Conservation (phyloP, 2,329 filamentous ascomycete genomes). For the Fusarium nisikadoi region DNA sequence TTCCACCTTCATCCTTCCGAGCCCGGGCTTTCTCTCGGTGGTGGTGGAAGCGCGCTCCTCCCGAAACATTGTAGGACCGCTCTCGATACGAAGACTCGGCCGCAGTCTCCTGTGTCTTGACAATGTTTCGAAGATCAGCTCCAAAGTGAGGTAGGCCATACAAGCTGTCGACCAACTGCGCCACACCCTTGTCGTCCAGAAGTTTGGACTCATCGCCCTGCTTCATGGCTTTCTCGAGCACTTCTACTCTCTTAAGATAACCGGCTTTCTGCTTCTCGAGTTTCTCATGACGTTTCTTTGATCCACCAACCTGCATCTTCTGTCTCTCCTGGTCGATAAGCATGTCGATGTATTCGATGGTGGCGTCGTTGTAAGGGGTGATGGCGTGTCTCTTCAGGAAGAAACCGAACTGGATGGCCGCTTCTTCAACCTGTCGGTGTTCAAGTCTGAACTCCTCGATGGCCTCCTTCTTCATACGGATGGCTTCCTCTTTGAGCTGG, state of each 20-base stretch:
- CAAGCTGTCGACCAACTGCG: neutral
- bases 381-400: constrained; percentile 11
- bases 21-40: neutral
- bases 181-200: neutral
- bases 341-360: constrained; percentile 14
- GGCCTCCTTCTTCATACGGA: neutral
- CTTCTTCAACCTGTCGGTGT: constrained; percentile 8
- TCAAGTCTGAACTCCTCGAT: constrained; percentile 11
- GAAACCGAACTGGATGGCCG: constrained; percentile 16
- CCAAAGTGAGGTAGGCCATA: neutral
- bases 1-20: neutral
- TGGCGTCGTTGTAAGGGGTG: constrained; percentile 15
- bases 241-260: constrained; percentile 5
- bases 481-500: neutral
- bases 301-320: constrained; percentile 7
- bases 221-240: constrained; percentile 11
- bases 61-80: neutral
- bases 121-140: neutral
- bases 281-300: neutral
- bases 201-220: neutral
- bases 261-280: constrained; percentile 7
- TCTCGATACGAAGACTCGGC: neutral
- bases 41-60: constrained; percentile 1
- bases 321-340: constrained; percentile 3
- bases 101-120: neutral